Evolutionary conservation across 768 basidiomycete species (phyloP), one percentile per base, ranked within the genome.

Genomic region (Hericium coralloides): DNA sequence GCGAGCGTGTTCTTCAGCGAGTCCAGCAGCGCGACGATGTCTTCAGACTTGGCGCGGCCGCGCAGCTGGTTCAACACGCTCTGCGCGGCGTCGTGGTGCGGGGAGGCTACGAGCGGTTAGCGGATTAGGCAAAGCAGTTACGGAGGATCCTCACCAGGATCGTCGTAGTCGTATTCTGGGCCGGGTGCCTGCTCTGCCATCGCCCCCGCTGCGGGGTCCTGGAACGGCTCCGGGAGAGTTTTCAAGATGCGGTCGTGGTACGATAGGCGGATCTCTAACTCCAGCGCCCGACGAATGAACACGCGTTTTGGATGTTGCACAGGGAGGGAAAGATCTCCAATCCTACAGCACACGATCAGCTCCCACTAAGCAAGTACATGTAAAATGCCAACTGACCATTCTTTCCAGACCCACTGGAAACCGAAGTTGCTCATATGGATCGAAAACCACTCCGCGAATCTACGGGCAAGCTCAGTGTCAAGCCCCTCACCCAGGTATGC

Each of bases 361-460:
- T 9, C 12, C 5, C 10, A 4, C 6, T 22, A 45, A 25, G 31
- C 14, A 49, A 36, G 31, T 45, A 9, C 51, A 5, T 48, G 55
- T 12, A 12, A 26, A 9, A 55, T 4, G 14, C 37, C 15, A 5
- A 72, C 84, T 48, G 53, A 94, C 95, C 97, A 99, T 79, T 98
- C 97, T 66, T 92, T 95, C 97, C 97, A 99, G 14, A 97, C 92
- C 97, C 97, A 98, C 65, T 87, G 85, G 72, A 98, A 99, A 23
- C 86, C 87, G 69, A 98, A 99, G 72, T 99, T 99, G 62, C 92
- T 95, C 85, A 99, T 87, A 65, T 99, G 97, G 2, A 89, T 78
- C 2, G 92, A 80, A 63, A 98, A 97, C 97, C 97, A 99, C 59
- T 98, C 94, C 0, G 90, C 84, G 58, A 94, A 89, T 31, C 92